phyloP scores from a whole-genome alignment of 2,329 filamentous ascomycete genomes.

The Ceratocystis cubensis region DNA sequence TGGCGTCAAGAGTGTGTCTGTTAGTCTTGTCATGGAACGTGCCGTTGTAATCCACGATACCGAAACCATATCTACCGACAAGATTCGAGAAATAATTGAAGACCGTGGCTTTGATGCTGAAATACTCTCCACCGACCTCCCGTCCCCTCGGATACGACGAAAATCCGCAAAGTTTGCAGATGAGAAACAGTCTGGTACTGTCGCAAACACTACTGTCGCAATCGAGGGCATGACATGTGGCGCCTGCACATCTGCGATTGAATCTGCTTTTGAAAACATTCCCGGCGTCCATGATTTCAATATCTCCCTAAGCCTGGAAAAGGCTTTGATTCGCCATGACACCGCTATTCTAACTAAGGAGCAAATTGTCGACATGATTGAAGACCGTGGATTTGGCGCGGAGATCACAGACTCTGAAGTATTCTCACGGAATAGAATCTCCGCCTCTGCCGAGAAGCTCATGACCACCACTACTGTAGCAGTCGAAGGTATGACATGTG shows the following conservation, averaged over 20 bases:
- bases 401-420: conserved; percentile 58
- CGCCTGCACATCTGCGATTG: conserved; percentile 75
- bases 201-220: conserved; percentile 60
- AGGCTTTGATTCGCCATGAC: conserved; percentile 77
- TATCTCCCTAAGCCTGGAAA: conserved; percentile 72
- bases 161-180: conserved; percentile 15
- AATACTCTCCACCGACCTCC: conserved; percentile 69
- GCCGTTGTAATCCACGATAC: conserved; percentile 90
- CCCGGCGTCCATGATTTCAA: conserved; percentile 62
- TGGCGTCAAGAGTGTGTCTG: conserved; percentile 74
- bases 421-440: conserved; percentile 29
- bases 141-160: conserved; percentile 37
- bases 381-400: conserved; percentile 69
- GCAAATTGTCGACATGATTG: conserved; percentile 46
- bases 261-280: conserved; percentile 65
- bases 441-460: conserved; percentile 25
- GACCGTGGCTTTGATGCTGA: conserved; percentile 86
- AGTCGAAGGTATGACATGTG: conserved; percentile 95
- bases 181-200: conserved; percentile 22
- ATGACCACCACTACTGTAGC: conserved; percentile 67
- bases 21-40: conserved; percentile 88
- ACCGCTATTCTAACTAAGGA: conserved; percentile 39
- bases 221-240: conserved; percentile 87
- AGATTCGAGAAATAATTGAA: conserved; percentile 75
- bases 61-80: conserved; percentile 55